Evolutionary conservation across 2,329 filamentous ascomycete genomes (phyloP).

Genomic region (Monilinia laxa): DNA sequence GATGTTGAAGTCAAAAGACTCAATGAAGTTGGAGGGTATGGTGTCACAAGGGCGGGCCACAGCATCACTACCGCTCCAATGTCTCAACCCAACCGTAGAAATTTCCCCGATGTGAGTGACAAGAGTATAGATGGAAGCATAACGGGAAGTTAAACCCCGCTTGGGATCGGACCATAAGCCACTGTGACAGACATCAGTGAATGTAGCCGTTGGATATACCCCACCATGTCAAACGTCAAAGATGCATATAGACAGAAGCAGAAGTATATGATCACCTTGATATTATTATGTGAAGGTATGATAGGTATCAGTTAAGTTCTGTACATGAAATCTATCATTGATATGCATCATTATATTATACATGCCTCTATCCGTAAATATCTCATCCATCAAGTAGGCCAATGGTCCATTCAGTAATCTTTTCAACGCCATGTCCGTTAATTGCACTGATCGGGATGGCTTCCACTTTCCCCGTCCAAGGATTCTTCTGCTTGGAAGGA

Average conservation of each 20-base stretch:
- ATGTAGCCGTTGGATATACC: conserved; percentile 8
- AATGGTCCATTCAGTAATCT: conserved; percentile 70
- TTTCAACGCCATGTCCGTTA: conserved; percentile 76
- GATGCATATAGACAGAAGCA: conserved; percentile 16
- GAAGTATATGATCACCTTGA: conserved; percentile 14
- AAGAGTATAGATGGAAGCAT: conserved; percentile 5
- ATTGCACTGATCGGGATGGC: conserved; percentile 90
- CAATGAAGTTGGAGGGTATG: conserved; percentile 1
- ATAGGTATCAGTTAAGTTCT: not conserved
- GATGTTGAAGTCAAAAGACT: not conserved
- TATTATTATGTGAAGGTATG: not conserved
- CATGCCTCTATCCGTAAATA: conserved; percentile 14
- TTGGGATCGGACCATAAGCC: conserved; percentile 18
- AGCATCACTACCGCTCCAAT: conserved; percentile 21
- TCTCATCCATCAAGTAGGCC: conserved; percentile 51
- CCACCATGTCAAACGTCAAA: conserved; percentile 20
- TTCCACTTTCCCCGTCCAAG: conserved; percentile 61
- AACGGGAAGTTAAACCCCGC: conserved; percentile 20
- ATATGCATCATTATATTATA: conserved; percentile 20
- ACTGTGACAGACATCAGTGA: conserved; percentile 15
- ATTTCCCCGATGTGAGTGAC: conserved; percentile 18
- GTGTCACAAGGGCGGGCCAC: conserved; percentile 19
- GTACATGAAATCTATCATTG: conserved; percentile 15
- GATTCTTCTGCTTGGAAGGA: conserved; percentile 63
- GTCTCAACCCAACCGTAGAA: conserved; percentile 23